Conservation (phyloP, 2,329 filamentous ascomycete genomes). For the Westerdykella sp. region DNA sequence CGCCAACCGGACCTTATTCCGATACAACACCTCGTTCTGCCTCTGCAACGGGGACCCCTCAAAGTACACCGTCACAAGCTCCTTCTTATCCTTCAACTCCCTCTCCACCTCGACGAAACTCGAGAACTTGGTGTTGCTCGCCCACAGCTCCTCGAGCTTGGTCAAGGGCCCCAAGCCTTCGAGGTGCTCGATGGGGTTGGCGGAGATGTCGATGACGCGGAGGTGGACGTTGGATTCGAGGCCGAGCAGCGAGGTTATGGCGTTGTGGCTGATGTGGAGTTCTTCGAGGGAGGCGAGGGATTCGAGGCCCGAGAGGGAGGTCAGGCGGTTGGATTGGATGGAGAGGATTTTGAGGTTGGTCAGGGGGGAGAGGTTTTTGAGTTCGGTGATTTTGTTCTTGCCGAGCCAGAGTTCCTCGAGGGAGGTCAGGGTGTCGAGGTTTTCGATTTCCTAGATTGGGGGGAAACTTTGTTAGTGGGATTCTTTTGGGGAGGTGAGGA, state of each 20-base stretch:
- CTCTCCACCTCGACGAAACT: slow-evolving; percentile 80
- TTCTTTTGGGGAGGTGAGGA: background rate
- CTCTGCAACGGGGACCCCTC: slow-evolving; percentile 89
- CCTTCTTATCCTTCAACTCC: slow-evolving; percentile 69
- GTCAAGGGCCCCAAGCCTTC: slow-evolving; percentile 62
- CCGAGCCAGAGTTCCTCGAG: slow-evolving; percentile 91
- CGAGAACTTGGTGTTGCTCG: slow-evolving; percentile 74
- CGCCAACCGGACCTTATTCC: slow-evolving; percentile 86
- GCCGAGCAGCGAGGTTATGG: slow-evolving; percentile 69
- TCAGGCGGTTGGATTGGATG: slow-evolving; percentile 92
- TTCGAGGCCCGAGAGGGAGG: slow-evolving; percentile 68
- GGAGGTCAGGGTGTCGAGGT: slow-evolving; percentile 67
- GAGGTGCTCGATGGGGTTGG: slow-evolving; percentile 74
- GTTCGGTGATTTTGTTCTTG: slow-evolving; percentile 85
- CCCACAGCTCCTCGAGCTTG: slow-evolving; percentile 87
- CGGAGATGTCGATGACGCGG: slow-evolving; percentile 78
- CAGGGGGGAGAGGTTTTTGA: slow-evolving; percentile 67
- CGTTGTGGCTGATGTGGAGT: slow-evolving; percentile 92
- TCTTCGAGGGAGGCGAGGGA: slow-evolving; percentile 77
- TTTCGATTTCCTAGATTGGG: slow-evolving; percentile 62
- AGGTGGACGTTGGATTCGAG: slow-evolving; percentile 50
- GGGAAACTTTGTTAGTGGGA: background rate
- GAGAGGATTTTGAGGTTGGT: slow-evolving; percentile 75
- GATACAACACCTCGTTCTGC: slow-evolving; percentile 72
- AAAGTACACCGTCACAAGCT: slow-evolving; percentile 87